Evolutionary conservation across 805 yeast genomes (phyloP).

Genomic region (Teunomyces kruisii): DNA sequence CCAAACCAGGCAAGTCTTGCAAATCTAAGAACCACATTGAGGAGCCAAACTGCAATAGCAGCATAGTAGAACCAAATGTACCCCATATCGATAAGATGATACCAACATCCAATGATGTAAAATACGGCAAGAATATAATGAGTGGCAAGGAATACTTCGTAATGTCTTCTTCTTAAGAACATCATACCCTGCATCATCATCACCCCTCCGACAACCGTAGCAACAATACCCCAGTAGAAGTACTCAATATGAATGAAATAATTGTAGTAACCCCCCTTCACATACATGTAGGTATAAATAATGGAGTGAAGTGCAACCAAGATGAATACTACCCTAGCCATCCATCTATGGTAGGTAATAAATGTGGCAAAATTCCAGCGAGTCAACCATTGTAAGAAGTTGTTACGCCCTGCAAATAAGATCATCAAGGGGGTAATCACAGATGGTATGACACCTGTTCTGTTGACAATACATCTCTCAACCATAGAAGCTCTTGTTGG

Average conservation of each 20-base stretch:
- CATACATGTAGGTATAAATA: conserved; percentile 20
- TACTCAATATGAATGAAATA: conserved; percentile 10
- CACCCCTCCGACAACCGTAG: conserved; percentile 34
- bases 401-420: conserved; percentile 63
- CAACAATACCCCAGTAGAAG: conserved; percentile 36
- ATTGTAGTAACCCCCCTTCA: conserved; percentile 5
- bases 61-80: conserved; percentile 30
- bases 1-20: conserved; percentile 45
- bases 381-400: conserved; percentile 53
- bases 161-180: conserved; percentile 33
- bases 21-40: conserved; percentile 34
- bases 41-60: conserved; percentile 53
- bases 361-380: conserved; percentile 55
- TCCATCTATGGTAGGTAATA: conserved; percentile 44
- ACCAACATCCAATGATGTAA: conserved; percentile 46
- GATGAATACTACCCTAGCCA: conserved; percentile 31
- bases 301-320: conserved; percentile 31
- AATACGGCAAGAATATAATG: conserved; percentile 38
- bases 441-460: conserved; percentile 43
- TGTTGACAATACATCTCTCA: conserved; percentile 35
- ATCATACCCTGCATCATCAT: conserved; percentile 33
- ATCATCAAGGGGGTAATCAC: conserved; percentile 51
- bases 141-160: conserved; percentile 33
- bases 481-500: conserved; percentile 32
- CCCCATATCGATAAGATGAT: conserved; percentile 41